Percentiles rank a stretch among this genome's conserved stretches.
Conservation (phyloP, 2,329 filamentous ascomycete genomes). For the Pseudocercospora crystallina region DNA sequence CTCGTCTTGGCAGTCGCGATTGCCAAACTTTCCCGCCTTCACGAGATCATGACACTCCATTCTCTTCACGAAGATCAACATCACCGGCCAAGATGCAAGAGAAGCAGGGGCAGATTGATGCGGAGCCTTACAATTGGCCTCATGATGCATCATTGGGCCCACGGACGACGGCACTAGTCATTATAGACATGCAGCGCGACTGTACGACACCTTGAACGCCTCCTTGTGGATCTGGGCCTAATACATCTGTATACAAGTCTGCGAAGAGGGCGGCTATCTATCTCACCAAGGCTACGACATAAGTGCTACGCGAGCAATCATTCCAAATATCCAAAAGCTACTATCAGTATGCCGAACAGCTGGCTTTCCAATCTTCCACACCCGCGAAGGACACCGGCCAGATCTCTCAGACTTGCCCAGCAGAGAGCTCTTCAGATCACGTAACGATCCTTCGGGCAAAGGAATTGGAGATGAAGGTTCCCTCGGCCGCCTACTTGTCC, state of each 20-base stretch:
- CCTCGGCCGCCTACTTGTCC: constrained; percentile 58
- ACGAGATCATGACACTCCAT: too few species aligned
- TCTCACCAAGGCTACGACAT: constrained; percentile 49
- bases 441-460: constrained; percentile 52
- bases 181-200: constrained; percentile 59
- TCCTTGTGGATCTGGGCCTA: not conserved
- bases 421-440: constrained; percentile 55
- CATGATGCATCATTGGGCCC: constrained; percentile 28
- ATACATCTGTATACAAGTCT: constrained; percentile 32
- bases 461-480: constrained; percentile 56
- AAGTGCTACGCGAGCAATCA: constrained; percentile 42
- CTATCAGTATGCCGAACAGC: constrained; percentile 44
- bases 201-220: constrained; percentile 28
- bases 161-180: constrained; percentile 50
- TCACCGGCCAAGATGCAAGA: too few species aligned
- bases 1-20: too few species aligned
- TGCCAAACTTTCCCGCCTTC: too few species aligned
- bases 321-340: constrained; percentile 44
- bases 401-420: constrained; percentile 58
- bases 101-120: constrained; percentile 1
- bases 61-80: too few species aligned
- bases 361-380: constrained; percentile 49
- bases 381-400: constrained; percentile 55
- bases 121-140: constrained; percentile 24
- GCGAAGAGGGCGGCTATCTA: constrained; percentile 51